phyloP scores from a whole-genome alignment of 495 filamentous ascomycete genomes.

The Amniculicola lignicola region DNA sequence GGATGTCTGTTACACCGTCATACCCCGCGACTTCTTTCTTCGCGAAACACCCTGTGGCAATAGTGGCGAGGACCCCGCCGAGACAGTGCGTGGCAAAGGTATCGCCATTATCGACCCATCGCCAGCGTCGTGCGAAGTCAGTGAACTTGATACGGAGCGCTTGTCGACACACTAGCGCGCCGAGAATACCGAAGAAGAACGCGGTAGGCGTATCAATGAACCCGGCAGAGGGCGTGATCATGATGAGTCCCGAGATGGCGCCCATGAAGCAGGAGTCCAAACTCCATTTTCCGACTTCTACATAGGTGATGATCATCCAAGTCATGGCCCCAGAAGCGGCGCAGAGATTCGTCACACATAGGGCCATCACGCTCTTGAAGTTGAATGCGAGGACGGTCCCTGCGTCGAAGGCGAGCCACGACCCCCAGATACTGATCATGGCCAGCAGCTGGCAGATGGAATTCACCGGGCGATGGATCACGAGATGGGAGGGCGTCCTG shows the following conservation, averaged over 20 bases:
- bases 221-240: constrained; percentile 51
- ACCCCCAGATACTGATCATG: constrained; percentile 37
- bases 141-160: constrained; percentile 51
- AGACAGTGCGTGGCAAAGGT: constrained; percentile 50
- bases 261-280: constrained; percentile 51
- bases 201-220: constrained; percentile 47
- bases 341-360: constrained; percentile 51
- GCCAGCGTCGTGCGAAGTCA: constrained; percentile 37
- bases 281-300: constrained; percentile 48
- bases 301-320: constrained; percentile 49
- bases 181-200: constrained; percentile 47
- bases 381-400: constrained; percentile 48
- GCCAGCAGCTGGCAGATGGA: constrained; percentile 44
- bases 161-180: constrained; percentile 47
- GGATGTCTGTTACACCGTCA: constrained; percentile 44
- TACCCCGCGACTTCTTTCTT: constrained; percentile 45
- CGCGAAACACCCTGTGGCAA: constrained; percentile 44
- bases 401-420: constrained; percentile 43
- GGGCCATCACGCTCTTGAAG: constrained; percentile 49
- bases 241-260: constrained; percentile 50
- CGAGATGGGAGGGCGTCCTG: constrained; percentile 45
- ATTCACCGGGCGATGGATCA: constrained; percentile 50
- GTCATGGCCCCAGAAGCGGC: constrained; percentile 48
- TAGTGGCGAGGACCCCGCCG: constrained; percentile 45
- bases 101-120: constrained; percentile 50